Base-by-base conservation (phyloP, 129 eudicot genomes). In the Arctium minus region DNA sequence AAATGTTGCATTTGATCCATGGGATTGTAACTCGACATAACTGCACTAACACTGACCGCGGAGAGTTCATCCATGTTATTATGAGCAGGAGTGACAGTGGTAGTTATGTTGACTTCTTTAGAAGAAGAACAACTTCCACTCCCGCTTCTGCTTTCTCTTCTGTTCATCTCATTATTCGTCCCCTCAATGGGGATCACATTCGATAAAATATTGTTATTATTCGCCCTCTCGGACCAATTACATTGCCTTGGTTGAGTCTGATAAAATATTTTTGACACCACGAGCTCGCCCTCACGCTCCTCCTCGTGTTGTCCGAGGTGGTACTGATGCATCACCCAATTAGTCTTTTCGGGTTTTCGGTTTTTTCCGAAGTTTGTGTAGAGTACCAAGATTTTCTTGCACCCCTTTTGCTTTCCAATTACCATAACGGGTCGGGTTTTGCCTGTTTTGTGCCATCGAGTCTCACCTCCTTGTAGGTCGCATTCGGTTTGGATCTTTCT, bases 281-380 rank as follows among this genome's bases (percentile, higher is more conserved):
- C 99, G 12, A 96, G 95, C 79, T 96, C 99, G 0, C 99, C 99
- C 74, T 96, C 99, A 37, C 87, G 92, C 85, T 96, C 99, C 68
- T 96, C 99, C 80, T 96, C 99, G 15, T 92, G 90, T 56, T 90
- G 97, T 27, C 99, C 99, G 29, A 96, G 86, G 83, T 96, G 99
- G 88, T 93, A 96, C 56, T 96, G 98, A 75, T 96, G 99, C 99
- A 96, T 96, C 40, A 96, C 99, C 99, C 99, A 96, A 44, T 93
- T 96, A 0, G 99, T 96, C 81, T 96, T 96, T 53, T 96, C 98
- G n/a, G 99, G 99, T 73, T 96, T 96, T 67, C 98, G 85, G 64
- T 96, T 96, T 76, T 96, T 96, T 13, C 99, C 98, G 67, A 96
- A 96, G 78, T 96, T 96, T 53, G 98, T 93, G 89, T 96, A 96